Evolutionary conservation across 495 filamentous ascomycete species (phyloP).

Genomic region (Penicillium turbatum): DNA sequence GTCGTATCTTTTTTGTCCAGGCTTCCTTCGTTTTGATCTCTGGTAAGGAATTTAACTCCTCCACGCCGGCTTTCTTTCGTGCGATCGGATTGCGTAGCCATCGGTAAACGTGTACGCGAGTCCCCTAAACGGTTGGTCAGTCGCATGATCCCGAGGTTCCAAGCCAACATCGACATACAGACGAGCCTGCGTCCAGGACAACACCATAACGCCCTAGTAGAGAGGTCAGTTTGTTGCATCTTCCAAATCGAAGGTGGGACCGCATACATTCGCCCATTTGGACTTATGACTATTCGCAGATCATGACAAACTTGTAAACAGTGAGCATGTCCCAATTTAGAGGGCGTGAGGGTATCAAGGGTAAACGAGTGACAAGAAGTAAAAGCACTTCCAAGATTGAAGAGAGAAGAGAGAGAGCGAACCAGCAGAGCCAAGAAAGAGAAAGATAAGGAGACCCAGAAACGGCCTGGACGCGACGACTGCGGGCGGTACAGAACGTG

Average conservation of each 20-base stretch:
- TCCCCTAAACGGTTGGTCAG: constrained; percentile 52
- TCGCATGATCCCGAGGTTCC: neutral
- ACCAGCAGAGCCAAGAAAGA: constrained; percentile 3
- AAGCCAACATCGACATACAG: constrained; percentile 38
- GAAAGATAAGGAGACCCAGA: constrained; percentile 23
- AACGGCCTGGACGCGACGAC: constrained; percentile 24
- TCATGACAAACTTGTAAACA: constrained; percentile 29
- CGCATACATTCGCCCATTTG: constrained; percentile 50
- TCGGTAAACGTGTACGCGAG: constrained; percentile 86
- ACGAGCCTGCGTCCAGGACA: constrained; percentile 66
- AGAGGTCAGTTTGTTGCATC: neutral
- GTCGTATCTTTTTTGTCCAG: constrained; percentile 91
- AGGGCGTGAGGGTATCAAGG: neutral
- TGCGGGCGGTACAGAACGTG: constrained; percentile 20
- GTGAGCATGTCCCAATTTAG: neutral
- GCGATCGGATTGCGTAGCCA: constrained; percentile 77
- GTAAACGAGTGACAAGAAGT: constrained; percentile 20
- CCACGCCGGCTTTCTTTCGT: constrained; percentile 52
- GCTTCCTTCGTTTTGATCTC: constrained; percentile 74
- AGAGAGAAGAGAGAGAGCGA: constrained; percentile 3
- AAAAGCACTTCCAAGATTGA: neutral
- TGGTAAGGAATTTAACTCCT: constrained; percentile 67
- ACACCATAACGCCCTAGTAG: constrained; percentile 58
- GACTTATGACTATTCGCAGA: constrained; percentile 25
- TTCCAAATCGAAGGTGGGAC: constrained; percentile 3